Conservation (phyloP, 2,329 filamentous ascomycete species). For the Erysiphe pulchra region DNA sequence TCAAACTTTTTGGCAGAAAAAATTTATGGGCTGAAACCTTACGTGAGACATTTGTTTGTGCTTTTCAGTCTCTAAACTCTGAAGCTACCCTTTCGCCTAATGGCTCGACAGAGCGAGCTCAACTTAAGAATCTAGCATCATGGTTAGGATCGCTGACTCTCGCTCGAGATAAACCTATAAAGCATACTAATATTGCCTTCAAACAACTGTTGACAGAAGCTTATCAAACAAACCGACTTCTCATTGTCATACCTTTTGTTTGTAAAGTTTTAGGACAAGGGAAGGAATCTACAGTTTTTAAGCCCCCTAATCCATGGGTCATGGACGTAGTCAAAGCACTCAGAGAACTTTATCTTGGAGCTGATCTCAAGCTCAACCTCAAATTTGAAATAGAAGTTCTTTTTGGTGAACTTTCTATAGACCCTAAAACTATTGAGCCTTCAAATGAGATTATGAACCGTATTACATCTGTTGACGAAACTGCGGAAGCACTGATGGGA, state of each 20-base stretch:
- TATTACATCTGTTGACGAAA: constrained; percentile 32
- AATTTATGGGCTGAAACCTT: constrained; percentile 70
- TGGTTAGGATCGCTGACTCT: constrained; percentile 90
- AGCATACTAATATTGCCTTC: constrained; percentile 90
- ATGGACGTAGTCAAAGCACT: constrained; percentile 87
- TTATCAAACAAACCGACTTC: constrained; percentile 70
- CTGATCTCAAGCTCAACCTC: constrained; percentile 81
- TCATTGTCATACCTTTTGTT: constrained; percentile 88
- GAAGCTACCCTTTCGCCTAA: constrained; percentile 47
- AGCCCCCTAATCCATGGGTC: constrained; percentile 86
- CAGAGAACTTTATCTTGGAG: constrained; percentile 80
- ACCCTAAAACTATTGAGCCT: constrained; percentile 76
- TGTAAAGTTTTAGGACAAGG: constrained; percentile 87
- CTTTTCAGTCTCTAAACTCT: constrained; percentile 68
- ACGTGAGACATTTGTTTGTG: constrained; percentile 72
- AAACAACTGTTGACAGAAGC: constrained; percentile 86
- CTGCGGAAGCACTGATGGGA: constrained; percentile 20
- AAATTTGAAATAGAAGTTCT: constrained; percentile 98
- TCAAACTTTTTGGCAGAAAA: constrained; percentile 59
- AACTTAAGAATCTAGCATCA: constrained; percentile 76
- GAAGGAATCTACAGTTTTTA: constrained; percentile 64
- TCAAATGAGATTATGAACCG: constrained; percentile 67
- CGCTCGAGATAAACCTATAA: constrained; percentile 82
- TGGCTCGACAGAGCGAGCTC: constrained; percentile 58
- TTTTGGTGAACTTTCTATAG: constrained; percentile 75